phyloP scores from a whole-genome alignment of 805 yeast species.

The Starmerella potacharoeniae region DNA sequence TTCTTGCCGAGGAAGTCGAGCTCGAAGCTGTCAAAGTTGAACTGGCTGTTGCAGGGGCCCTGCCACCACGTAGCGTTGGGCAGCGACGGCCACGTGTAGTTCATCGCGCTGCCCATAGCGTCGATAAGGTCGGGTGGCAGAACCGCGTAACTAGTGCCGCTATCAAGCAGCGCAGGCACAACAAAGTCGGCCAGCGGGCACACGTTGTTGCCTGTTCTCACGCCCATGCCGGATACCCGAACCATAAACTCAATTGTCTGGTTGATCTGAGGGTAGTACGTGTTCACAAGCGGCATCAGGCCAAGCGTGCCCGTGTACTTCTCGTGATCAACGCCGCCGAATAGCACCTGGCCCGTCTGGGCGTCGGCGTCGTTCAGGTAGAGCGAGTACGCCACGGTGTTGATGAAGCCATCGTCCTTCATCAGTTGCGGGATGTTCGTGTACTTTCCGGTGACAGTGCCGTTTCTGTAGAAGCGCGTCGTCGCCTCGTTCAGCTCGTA shows the following conservation, averaged over 20 bases:
- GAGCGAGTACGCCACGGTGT: slow-evolving; percentile 36
- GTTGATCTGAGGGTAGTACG: not conserved
- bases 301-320: slow-evolving; percentile 33
- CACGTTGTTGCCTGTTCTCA: slow-evolving; percentile 3
- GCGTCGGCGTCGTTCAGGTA: slow-evolving; percentile 32
- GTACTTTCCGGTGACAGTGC: slow-evolving; percentile 14
- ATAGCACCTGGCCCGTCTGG: slow-evolving; percentile 31
- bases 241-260: slow-evolving; percentile 11
- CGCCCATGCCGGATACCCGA: slow-evolving; percentile 13
- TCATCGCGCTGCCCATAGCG: slow-evolving; percentile 26
- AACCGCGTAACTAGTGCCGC: slow-evolving; percentile 43
- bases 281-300: slow-evolving; percentile 26
- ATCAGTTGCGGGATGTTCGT: slow-evolving; percentile 27
- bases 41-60: slow-evolving; percentile 29
- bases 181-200: slow-evolving; percentile 5
- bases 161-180: slow-evolving; percentile 42
- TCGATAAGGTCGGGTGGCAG: slow-evolving; percentile 33
- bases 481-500: slow-evolving; percentile 26
- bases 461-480: slow-evolving; percentile 7
- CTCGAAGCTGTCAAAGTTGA: slow-evolving; percentile 25
- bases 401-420: slow-evolving; percentile 34
- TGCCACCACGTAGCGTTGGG: slow-evolving; percentile 26
- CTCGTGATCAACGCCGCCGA: slow-evolving; percentile 38
- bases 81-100: slow-evolving; percentile 30
- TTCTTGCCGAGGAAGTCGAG: slow-evolving; percentile 43